Evolutionary conservation across 805 yeast genomes (phyloP).

Genomic region (Debaryomyces maramus): DNA sequence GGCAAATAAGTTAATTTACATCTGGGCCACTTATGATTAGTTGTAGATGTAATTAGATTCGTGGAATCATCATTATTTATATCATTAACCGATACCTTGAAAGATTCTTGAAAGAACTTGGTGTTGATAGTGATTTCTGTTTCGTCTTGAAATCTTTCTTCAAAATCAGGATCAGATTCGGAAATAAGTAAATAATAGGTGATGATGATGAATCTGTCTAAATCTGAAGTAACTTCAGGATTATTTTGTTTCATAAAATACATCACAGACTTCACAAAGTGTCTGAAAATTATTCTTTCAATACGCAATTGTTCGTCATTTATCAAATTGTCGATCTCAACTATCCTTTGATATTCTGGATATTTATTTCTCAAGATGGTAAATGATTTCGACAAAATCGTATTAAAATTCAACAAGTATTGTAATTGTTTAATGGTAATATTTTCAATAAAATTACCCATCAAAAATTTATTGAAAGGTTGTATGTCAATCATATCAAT

Average conservation of each 20-base stretch:
- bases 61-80: slow-evolving; percentile 8
- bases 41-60: slow-evolving; percentile 23
- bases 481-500: not conserved
- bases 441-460: slow-evolving; percentile 19
- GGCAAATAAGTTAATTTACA: slow-evolving; percentile 40
- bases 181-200: slow-evolving; percentile 11
- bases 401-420: slow-evolving; percentile 20
- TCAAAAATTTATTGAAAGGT: slow-evolving; percentile 6
- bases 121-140: slow-evolving; percentile 27
- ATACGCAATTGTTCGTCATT: slow-evolving; percentile 20
- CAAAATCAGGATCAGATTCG: not conserved
- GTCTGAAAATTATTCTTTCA: slow-evolving; percentile 12
- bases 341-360: slow-evolving; percentile 5
- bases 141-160: slow-evolving; percentile 11
- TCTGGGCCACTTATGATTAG: slow-evolving; percentile 37
- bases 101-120: slow-evolving; percentile 34
- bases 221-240: slow-evolving; percentile 7
- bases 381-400: slow-evolving; percentile 18
- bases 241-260: slow-evolving; percentile 3
- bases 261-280: slow-evolving; percentile 14
- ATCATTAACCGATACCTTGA: slow-evolving; percentile 18
- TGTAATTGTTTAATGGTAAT: slow-evolving; percentile 20
- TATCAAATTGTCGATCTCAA: slow-evolving; percentile 2
- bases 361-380: slow-evolving; percentile 4
- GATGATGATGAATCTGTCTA: slow-evolving; percentile 24